Conservation (phyloP, 768 basidiomycete genomes). For the Tulasnella sp. region DNA sequence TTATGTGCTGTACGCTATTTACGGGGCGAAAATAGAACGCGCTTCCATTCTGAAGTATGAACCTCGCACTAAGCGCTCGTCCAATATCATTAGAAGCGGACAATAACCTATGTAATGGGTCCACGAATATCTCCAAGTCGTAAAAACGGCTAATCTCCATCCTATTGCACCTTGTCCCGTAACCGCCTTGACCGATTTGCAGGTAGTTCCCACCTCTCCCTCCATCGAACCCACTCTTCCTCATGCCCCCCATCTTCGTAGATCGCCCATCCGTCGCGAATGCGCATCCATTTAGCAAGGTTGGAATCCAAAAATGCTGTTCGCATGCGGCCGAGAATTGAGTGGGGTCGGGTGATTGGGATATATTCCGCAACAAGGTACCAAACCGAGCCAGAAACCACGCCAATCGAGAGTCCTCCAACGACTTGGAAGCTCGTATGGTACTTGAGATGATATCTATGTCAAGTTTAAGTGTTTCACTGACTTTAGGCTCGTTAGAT, state of each 20-base stretch:
- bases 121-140: neutral
- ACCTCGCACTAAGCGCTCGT: too few species aligned
- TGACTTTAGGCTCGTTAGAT: neutral
- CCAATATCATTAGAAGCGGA: neutral
- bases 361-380: slow-evolving; percentile 54
- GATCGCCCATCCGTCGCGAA: slow-evolving; percentile 75
- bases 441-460: slow-evolving; percentile 62
- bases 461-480: neutral
- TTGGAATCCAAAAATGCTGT: slow-evolving; percentile 43
- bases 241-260: slow-evolving; percentile 76
- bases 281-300: slow-evolving; percentile 53
- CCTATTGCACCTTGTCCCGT: neutral
- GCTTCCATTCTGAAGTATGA: neutral
- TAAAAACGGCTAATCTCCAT: too few species aligned
- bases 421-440: slow-evolving; percentile 64
- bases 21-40: neutral
- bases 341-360: slow-evolving; percentile 47
- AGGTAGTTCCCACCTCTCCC: slow-evolving; percentile 19
- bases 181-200: neutral
- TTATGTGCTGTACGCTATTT: neutral
- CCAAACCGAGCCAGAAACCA: slow-evolving; percentile 43
- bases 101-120: neutral
- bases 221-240: slow-evolving; percentile 61
- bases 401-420: slow-evolving; percentile 67
- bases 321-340: slow-evolving; percentile 27